Conservation (phyloP, 768 basidiomycete genomes). For the Xanthoconium stramineum region DNA sequence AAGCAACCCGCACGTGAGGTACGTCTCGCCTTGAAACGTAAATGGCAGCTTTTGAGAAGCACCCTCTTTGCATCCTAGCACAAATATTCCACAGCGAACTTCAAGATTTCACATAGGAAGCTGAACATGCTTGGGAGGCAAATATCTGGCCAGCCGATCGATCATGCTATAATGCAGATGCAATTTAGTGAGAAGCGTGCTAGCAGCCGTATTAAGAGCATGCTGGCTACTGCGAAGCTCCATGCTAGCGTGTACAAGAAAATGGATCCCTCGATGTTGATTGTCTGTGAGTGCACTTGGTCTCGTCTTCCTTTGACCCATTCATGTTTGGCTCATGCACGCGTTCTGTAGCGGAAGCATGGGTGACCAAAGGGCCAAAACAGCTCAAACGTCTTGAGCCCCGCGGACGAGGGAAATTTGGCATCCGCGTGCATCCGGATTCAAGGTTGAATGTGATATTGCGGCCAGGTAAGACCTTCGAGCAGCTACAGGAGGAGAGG, state of each 20-base stretch:
- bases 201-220: constrained; percentile 80
- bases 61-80: constrained; percentile 50
- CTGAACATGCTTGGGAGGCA: constrained; percentile 85
- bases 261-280: constrained; percentile 64
- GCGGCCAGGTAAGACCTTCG: constrained; percentile 76
- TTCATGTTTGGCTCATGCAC: constrained; percentile 1
- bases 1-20: constrained; percentile 32
- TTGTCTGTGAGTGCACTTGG: constrained; percentile 65
- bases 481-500: constrained; percentile 61
- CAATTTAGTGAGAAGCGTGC: constrained; percentile 93
- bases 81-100: constrained; percentile 88
- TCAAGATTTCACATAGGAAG: constrained; percentile 93
- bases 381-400: constrained; percentile 68
- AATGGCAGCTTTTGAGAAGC: constrained; percentile 5
- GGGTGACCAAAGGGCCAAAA: constrained; percentile 84
- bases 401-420: constrained; percentile 77
- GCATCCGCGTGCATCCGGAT: constrained; percentile 72
- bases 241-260: constrained; percentile 79
- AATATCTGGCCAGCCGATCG: constrained; percentile 88
- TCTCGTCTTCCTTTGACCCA: background rate
- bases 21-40: background rate
- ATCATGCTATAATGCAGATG: constrained; percentile 96
- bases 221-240: constrained; percentile 82
- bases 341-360: constrained; percentile 69
- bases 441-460: constrained; percentile 74